Evolutionary conservation across 78 protist species (phyloP), one percentile per base, ranked within the genome.

Genomic region (Dictyostelium intermedium): DNA sequence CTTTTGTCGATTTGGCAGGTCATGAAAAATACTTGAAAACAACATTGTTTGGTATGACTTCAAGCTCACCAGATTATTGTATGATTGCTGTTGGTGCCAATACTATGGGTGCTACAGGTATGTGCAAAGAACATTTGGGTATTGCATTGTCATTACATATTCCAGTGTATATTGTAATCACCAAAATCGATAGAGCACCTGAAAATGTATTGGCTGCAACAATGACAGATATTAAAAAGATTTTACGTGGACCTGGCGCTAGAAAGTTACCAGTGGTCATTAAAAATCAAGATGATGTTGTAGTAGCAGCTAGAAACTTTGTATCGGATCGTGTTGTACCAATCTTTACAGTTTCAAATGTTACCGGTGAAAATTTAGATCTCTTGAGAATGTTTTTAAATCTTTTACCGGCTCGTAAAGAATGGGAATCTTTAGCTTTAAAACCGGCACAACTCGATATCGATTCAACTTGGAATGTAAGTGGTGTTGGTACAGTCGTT

Each of bases 31-130:
- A 98, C 87, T 91, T 99, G 11, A 96, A 96, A 50, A 99, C 99
- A n/a, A 99, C 99, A 3, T 87, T 98, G 23, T 91, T n/a, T 41
- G 99, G 99, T 5, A 91, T 98, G 96, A 99, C 99, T 5, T 98
- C 98, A 27, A 85, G 72, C 39, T 11, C 8, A 11, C 99, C 98
- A 1, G 98, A 98, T 82, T 98, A 83, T 66, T 91, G 96, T 32
- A 87, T 97, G 93, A 45, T 98, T 5, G 84, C 96, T 0, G 30
- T 82, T 3, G 70, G 76, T 60, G 70, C 76, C 4, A 82, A 82
- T 60, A 56, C 66, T 20, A 82, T 35, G 39, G 86, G 86, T 56
- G 27, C 60, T 20, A 85, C 70, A 34, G 96, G 97, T 25, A 96
- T 96, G 96, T 80, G 89, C 5, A 92, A 92, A 56, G 99, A 98